These are phyloP conservation scores for Fusarium oligoseptatum DNA, from an alignment of 2,329 filamentous ascomycete genomes.

Conservation along the genomic window DNA sequence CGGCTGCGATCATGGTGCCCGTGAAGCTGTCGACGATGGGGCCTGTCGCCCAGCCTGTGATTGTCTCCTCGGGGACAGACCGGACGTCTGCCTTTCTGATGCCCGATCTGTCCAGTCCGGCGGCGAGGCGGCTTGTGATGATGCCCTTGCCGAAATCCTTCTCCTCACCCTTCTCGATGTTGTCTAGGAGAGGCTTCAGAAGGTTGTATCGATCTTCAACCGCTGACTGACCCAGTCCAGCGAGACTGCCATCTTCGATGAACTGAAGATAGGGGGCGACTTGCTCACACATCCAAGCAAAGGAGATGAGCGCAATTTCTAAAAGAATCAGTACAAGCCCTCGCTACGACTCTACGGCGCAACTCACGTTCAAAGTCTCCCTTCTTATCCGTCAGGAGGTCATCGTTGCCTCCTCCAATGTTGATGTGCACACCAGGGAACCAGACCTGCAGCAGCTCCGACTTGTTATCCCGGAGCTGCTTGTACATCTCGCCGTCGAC, in stretches of 20 bases:
- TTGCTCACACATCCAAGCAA: conserved; percentile 47
- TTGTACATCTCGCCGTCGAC: conserved; percentile 39
- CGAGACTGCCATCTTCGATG: conserved; percentile 19
- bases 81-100: conserved; percentile 31
- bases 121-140: conserved; percentile 25
- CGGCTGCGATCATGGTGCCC: conserved; percentile 29
- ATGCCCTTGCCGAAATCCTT: conserved; percentile 31
- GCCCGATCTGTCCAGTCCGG: conserved; percentile 25
- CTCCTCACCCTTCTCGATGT: conserved; percentile 31
- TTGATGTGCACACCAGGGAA: conserved; percentile 47
- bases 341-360: no score
- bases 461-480: conserved; percentile 20
- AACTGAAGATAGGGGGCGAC: conserved; percentile 36
- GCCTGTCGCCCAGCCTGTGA: conserved; percentile 43
- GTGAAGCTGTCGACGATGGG: conserved; percentile 45
- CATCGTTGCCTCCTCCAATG: conserved; percentile 42
- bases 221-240: conserved; percentile 26
- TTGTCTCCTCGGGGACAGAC: conserved; percentile 28
- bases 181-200: conserved; percentile 36
- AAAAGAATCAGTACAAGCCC: conserved; percentile 1
- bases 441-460: conserved; percentile 44
- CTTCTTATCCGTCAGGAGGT: conserved; percentile 38
- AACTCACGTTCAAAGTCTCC: conserved; percentile 43
- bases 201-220: conserved; percentile 40
- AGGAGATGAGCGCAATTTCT: conserved; percentile 46